These are phyloP conservation scores for Ustulina deusta DNA, from an alignment of 2,329 filamentous ascomycete species.

Conservation along the genomic window DNA sequence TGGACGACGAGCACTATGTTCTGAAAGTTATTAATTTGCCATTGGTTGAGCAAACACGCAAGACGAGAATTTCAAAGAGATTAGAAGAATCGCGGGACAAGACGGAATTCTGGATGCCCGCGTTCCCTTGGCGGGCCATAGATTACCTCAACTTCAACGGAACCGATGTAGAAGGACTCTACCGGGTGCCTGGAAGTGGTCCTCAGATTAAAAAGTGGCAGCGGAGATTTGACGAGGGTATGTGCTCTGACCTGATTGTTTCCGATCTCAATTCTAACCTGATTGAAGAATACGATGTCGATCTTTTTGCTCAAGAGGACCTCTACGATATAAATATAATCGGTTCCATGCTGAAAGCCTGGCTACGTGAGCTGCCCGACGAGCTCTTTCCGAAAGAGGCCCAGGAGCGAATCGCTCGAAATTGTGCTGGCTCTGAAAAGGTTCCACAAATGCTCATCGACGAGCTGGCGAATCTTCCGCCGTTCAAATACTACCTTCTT, in stretches of 20 bases:
- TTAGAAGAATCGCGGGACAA: slow-evolving; percentile 91
- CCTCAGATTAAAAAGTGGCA: slow-evolving; percentile 95
- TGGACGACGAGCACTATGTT: slow-evolving; percentile 86
- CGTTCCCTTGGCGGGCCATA: slow-evolving; percentile 93
- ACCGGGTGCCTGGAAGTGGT: slow-evolving; percentile 90
- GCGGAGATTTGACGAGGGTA: slow-evolving; percentile 87
- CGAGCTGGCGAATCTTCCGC: slow-evolving; percentile 91
- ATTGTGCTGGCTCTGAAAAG: slow-evolving; percentile 81
- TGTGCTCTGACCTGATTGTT: slow-evolving; percentile 40
- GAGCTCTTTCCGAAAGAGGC: slow-evolving; percentile 89
- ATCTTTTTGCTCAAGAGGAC: slow-evolving; percentile 87
- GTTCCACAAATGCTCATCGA: slow-evolving; percentile 90
- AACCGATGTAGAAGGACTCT: slow-evolving; percentile 92
- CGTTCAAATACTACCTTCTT: slow-evolving; percentile 96
- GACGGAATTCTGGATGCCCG: slow-evolving; percentile 99
- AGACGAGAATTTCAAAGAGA: slow-evolving; percentile 89
- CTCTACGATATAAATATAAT: slow-evolving; percentile 97
- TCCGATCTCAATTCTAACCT: slow-evolving; percentile 38
- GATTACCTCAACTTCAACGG: slow-evolving; percentile 97
- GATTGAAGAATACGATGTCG: slow-evolving; percentile 80
- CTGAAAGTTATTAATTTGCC: slow-evolving; percentile 88
- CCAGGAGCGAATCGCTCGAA: slow-evolving; percentile 82
- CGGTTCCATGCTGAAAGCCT: slow-evolving; percentile 94
- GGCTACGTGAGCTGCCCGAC: slow-evolving; percentile 93
- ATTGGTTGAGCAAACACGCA: slow-evolving; percentile 87